Base-by-base conservation (phyloP, 2,329 filamentous ascomycete species). In the Cordyceps cateniannulata region DNA sequence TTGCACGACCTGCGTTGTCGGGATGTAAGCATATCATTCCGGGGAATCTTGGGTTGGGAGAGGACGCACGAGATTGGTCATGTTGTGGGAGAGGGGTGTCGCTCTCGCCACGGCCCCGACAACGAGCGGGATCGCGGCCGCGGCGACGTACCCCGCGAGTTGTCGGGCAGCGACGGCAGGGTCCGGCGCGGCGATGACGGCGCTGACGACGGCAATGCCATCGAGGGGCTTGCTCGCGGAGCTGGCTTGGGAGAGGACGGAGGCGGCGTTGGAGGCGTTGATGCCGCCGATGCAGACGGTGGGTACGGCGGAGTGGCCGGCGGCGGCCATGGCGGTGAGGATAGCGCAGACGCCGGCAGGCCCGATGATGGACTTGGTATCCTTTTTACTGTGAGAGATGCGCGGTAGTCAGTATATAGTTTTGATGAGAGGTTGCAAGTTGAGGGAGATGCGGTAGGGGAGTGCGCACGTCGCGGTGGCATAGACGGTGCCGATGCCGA, bases 221-320 rank as follows among this genome's bases (percentile, higher is more conserved):
- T 93, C 85, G 10, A 97, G 80, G 2, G 75, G 71, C 69, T 89
- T 91, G 3, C 71, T 69, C 0, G 79, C 68, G 16, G 69, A 68
- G 51, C 62, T 66, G 62, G 86, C 88, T 73, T 93, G 89, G 71
- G 87, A 87, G 18, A 93, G 73, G 5, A 97, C 86, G 25, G 86
- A 81, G 64, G 89, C 86, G 5, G 88, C 76, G 70, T 96, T 98
- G 62, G 80, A 79, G 20, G 83, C 80, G 72, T 95, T 93, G 74
- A 98, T 85, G 61, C 93, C 93, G 62, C 93, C 93, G 67, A 98
- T 98, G 70, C 89, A 91, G 51, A 97, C 93, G 6, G 89, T 84
- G 42, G 81, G 83, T 3, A 86, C 74, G 65, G 74, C 62, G 61
- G 72, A 68, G 67, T 75, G 69, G 62, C 77, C 77, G 7, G 72